Conservation (phyloP, 2,329 filamentous ascomycete genomes). For the Cladosporium sp. region DNA sequence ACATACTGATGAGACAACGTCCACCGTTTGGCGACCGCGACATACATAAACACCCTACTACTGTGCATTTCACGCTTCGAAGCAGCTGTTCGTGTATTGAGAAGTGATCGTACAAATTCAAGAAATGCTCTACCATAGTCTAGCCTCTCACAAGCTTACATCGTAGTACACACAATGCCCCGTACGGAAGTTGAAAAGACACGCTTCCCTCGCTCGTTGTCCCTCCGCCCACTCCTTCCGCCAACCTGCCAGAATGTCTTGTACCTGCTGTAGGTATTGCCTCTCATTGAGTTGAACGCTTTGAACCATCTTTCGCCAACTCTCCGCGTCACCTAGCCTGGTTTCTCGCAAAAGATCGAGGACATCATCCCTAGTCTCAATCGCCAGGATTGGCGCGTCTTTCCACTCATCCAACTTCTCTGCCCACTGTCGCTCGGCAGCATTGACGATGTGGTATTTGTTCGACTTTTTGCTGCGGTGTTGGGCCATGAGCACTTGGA, state of each 20-base stretch:
- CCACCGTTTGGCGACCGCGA: not conserved
- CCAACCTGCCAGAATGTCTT: conserved; percentile 67
- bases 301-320: conserved; percentile 79
- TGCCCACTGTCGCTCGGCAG: conserved; percentile 55
- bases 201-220: conserved; percentile 65
- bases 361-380: conserved; percentile 81
- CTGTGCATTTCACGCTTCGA: no score
- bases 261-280: conserved; percentile 77
- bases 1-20: no score
- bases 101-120: not conserved
- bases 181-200: conserved; percentile 88
- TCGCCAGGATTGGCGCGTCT: conserved; percentile 75
- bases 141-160: conserved; percentile 42
- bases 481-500: conserved; percentile 77
- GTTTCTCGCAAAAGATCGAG: conserved; percentile 73
- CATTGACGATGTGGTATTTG: conserved; percentile 78
- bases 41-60: no score
- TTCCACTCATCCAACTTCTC: conserved; percentile 67
- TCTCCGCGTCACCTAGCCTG: conserved; percentile 71
- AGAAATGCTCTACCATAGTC: not conserved
- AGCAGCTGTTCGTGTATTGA: not conserved
- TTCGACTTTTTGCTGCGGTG: conserved; percentile 91
- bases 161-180: conserved; percentile 84
- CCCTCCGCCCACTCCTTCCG: conserved; percentile 49
- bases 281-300: conserved; percentile 70